Evolutionary conservation across 164 flowering plant genomes (phyloP).

Genomic region (Protea cynaroides): DNA sequence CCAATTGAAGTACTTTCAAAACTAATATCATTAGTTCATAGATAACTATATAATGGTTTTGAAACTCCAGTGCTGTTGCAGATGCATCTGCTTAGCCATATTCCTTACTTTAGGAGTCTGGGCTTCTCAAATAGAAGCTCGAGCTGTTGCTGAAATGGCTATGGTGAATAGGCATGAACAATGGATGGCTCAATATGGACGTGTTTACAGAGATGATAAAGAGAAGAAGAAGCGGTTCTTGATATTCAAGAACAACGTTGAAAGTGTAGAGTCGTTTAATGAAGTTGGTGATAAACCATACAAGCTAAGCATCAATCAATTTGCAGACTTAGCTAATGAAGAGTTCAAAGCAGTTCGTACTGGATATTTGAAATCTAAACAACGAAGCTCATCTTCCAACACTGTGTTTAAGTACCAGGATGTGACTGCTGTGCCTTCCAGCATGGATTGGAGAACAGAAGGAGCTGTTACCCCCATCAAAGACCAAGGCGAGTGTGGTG

Average conservation of each 20-base stretch:
- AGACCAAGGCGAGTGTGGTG: slow-evolving; percentile 34
- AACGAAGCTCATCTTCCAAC: background rate
- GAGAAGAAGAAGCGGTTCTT: too few relatives aligned
- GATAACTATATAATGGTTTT: too few relatives aligned
- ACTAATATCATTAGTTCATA: background rate
- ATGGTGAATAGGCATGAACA: slow-evolving; percentile 9
- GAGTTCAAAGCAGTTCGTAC: slow-evolving; percentile 12
- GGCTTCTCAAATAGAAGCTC: slow-evolving; percentile 12
- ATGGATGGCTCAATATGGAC: slow-evolving; percentile 13
- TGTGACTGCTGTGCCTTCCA: slow-evolving; percentile 18
- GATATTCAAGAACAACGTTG: too few relatives aligned
- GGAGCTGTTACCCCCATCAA: slow-evolving; percentile 30
- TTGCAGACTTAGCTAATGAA: too few relatives aligned
- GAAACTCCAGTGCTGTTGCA: background rate
- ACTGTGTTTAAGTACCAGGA: slow-evolving; percentile 26
- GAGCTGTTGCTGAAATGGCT: background rate
- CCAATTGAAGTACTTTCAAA: background rate
- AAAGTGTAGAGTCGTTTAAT: too few relatives aligned
- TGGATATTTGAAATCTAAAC: slow-evolving; percentile 5
- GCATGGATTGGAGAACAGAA: slow-evolving; percentile 24
- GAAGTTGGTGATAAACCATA: too few relatives aligned
- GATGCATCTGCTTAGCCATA: background rate
- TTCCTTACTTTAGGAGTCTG: background rate
- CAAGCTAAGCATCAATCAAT: too few relatives aligned
- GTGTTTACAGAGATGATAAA: slow-evolving; percentile 1